Conservation (phyloP, 225 moss, liverwort and hornwort species). For the Anthoceros angustus region DNA sequence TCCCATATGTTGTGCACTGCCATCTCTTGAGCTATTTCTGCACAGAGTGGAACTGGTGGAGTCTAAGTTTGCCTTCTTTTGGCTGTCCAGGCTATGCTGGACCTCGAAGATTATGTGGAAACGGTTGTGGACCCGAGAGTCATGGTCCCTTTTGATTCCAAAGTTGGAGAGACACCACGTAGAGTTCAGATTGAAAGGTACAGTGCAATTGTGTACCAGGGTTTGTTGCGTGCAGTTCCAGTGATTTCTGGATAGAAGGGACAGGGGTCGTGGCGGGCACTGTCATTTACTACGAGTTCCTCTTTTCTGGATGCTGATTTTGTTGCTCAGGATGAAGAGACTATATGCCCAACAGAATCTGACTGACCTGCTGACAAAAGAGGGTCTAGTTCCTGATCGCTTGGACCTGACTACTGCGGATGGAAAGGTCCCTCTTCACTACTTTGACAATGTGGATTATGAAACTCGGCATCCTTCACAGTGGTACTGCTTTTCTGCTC, state of each 20-base stretch:
- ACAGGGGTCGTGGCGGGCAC: not conserved
- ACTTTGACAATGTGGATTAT: slow-evolving; percentile 44
- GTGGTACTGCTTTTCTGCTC: slow-evolving; percentile 28
- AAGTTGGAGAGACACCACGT: slow-evolving; percentile 36
- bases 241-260: not conserved
- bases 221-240: not conserved
- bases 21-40: too few species aligned
- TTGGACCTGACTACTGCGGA: slow-evolving; percentile 36
- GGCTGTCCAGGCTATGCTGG: slow-evolving; percentile 12
- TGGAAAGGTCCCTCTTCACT: slow-evolving; percentile 32
- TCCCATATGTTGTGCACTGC: not conserved
- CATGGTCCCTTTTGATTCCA: slow-evolving; percentile 32
- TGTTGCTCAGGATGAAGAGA: slow-evolving; percentile 23
- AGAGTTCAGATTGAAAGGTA: slow-evolving; percentile 44
- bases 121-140: slow-evolving; percentile 40
- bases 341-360: slow-evolving; percentile 37
- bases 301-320: slow-evolving; percentile 7
- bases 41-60: too few species aligned
- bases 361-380: slow-evolving; percentile 26
- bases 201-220: not conserved
- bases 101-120: slow-evolving; percentile 17
- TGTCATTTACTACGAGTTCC: too few species aligned
- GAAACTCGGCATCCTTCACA: slow-evolving; percentile 47
- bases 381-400: slow-evolving; percentile 26
- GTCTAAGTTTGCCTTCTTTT: not conserved